Base-by-base conservation (phyloP, 225 moss, liverwort and hornwort genomes). In the Pseudisothecium myosuroides region DNA sequence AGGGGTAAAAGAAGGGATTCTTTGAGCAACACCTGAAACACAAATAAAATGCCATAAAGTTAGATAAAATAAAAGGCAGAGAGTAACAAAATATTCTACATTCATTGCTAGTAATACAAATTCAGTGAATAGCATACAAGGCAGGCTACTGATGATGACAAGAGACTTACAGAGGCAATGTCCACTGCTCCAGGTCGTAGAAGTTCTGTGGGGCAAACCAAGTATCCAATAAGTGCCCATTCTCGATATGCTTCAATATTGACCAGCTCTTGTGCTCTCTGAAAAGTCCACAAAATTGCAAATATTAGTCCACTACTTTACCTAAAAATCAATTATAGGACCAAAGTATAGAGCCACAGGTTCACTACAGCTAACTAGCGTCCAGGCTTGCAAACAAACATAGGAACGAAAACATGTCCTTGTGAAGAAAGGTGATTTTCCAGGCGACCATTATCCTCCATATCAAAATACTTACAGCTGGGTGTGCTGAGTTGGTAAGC, bases 401-500 rank as follows among this genome's bases (percentile, higher is more conserved):
- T 21, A 19, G 39, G 4, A 39, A 45, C 41, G 36, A 89, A 31
- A 62, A 5, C 18, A 76, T 15, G 45, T 77, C 45, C 72, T 81
- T 60, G 75, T 36, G 34, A 76, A 67, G 63, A 86, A 80, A 59
- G 60, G 74, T 66, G 55, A 52, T 39, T 80, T 37, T 29, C 15
- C 20, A 80, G 64, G 65, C 11, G 66, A 39, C 87, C 81, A 81
- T 58, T 56, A 83, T 49, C 41, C 14, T 8, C 63, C 29, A 68
- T 63, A 55, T 83, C 56, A 76, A 78, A 54, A 61, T 56, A 88
- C 92, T 91, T 95, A 97, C 96, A 76, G 97, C 95, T 74, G 99
- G 99, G 87, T 99, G 99, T 50, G 97, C 99, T 49, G 97, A 99
- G 88, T 99, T 99, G 64, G 97, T 99, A 55, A 99, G 99, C 86